Conservation (phyloP, 2,329 filamentous ascomycete genomes). For the Verticillium longisporum region DNA sequence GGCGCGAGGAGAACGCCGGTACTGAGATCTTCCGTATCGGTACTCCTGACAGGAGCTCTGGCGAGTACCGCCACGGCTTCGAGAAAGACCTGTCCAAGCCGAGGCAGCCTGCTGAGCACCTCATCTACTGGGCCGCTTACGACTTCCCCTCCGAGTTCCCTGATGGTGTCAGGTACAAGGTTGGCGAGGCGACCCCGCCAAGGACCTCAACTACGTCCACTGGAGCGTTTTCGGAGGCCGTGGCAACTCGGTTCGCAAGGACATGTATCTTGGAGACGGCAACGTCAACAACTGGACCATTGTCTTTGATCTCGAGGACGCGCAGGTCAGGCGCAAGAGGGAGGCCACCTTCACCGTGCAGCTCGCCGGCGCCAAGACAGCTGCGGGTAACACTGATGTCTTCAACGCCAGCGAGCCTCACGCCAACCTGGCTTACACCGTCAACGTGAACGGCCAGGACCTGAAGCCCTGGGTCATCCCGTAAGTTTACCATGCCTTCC, state of each 20-base stretch:
- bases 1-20: constrained; percentile 49
- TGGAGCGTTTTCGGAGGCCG: constrained; percentile 53
- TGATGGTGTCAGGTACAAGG: constrained; percentile 43
- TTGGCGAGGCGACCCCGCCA: constrained; percentile 37
- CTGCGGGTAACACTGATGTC: constrained; percentile 52
- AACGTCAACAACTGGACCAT: constrained; percentile 51
- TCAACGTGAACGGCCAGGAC: constrained; percentile 25
- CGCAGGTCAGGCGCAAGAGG: constrained; percentile 31
- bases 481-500: constrained; percentile 20
- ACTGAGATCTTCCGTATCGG: constrained; percentile 57
- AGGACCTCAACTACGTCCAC: constrained; percentile 54
- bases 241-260: constrained; percentile 33
- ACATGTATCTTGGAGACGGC: constrained; percentile 30
- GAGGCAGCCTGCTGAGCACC: constrained; percentile 42
- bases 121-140: constrained; percentile 51
- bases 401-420: constrained; percentile 44
- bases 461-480: constrained; percentile 46
- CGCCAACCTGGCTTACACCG: constrained; percentile 39
- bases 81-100: constrained; percentile 35
- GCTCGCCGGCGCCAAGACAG: constrained; percentile 55
- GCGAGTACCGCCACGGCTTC: constrained; percentile 52
- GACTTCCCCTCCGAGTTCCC: constrained; percentile 53
- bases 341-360: constrained; percentile 56
- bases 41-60: constrained; percentile 49
- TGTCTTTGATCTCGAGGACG: constrained; percentile 32